phyloP scores from a whole-genome alignment of 164 flowering plant genomes.

The Umbilicus rupestris region DNA sequence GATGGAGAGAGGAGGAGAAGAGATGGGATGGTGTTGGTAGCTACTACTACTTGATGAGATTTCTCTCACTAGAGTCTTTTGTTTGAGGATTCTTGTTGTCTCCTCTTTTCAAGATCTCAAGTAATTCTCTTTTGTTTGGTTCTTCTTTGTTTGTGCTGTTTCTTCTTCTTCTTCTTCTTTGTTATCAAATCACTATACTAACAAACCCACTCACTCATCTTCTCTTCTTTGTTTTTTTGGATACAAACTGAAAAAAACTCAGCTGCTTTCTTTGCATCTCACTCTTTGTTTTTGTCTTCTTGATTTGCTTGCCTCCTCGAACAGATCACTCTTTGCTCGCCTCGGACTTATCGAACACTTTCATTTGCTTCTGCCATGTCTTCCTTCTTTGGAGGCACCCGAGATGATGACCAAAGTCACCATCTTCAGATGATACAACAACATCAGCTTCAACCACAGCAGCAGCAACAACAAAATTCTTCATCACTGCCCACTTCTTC shows the following conservation, averaged over 20 bases:
- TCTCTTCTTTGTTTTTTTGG: constrained; percentile 6
- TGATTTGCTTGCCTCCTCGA: constrained; percentile 1
- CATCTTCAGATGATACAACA: constrained; percentile 7
- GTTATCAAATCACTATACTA: constrained; percentile 7
- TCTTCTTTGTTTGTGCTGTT: constrained; percentile 8
- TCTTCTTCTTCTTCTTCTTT: constrained; percentile 8
- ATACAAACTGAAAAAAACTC: constrained; percentile 8
- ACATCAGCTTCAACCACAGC: background rate
- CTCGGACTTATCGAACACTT: constrained; percentile 6
- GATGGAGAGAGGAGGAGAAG: constrained; percentile 4
- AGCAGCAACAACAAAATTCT: constrained; percentile 28
- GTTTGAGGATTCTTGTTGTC: constrained; percentile 9
- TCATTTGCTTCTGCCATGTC: constrained; percentile 5
- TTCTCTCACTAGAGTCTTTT: constrained; percentile 6
- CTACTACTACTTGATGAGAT: constrained; percentile 3
- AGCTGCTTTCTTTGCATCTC: constrained; percentile 6
- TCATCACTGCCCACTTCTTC: constrained; percentile 35
- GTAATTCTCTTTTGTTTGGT: constrained; percentile 7
- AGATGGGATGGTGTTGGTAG: constrained; percentile 1
- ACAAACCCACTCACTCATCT: constrained; percentile 8
- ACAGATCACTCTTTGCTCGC: background rate
- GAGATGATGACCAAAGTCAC: constrained; percentile 13
- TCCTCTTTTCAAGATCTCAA: constrained; percentile 9
- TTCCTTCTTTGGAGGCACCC: constrained; percentile 5
- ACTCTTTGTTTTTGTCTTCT: constrained; percentile 3